These are phyloP conservation scores for Fusarium coffeatum DNA, from an alignment of 2,329 filamentous ascomycete genomes.

Conservation along the genomic window DNA sequence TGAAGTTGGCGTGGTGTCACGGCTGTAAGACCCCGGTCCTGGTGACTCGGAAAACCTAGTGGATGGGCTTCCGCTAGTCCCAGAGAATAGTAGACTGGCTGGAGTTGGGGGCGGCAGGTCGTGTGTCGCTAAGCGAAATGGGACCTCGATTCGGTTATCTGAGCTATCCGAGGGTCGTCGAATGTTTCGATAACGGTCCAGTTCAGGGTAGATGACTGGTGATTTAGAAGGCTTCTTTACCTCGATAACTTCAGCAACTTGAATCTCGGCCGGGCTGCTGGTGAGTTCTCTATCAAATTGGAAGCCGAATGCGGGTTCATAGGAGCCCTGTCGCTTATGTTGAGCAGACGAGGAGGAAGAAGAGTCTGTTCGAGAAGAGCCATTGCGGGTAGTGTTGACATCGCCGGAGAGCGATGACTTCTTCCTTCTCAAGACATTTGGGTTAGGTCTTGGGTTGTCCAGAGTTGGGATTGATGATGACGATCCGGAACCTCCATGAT, in stretches of 20 bases:
- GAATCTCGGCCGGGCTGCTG: constrained; percentile 59
- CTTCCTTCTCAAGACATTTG: constrained; percentile 63
- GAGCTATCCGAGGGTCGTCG: constrained; percentile 53
- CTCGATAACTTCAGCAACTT: constrained; percentile 57
- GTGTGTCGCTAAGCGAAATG: constrained; percentile 70
- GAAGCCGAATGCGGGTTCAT: constrained; percentile 51
- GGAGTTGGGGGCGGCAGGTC: constrained; percentile 75
- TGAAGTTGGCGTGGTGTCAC: constrained; percentile 82
- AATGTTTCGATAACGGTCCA: constrained; percentile 69
- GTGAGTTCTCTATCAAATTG: constrained; percentile 57
- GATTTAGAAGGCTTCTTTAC: constrained; percentile 54
- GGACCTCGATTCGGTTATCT: constrained; percentile 58
- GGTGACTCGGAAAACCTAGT: constrained; percentile 80
- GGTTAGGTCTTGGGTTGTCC: constrained; percentile 51
- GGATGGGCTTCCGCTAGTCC: constrained; percentile 77
- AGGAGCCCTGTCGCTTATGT: constrained; percentile 52
- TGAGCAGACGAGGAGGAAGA: constrained; percentile 61
- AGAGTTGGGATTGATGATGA: constrained; percentile 52
- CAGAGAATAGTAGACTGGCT: constrained; percentile 64
- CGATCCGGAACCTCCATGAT: constrained; percentile 50
- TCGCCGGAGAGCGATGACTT: constrained; percentile 60
- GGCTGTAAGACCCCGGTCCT: constrained; percentile 75
- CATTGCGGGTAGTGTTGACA: constrained; percentile 47
- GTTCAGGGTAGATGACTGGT: constrained; percentile 67
- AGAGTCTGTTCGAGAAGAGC: constrained; percentile 55